Evolutionary conservation across 2,329 filamentous ascomycete genomes (phyloP).

Genomic region (Hawksworthiomyces lignivorus): DNA sequence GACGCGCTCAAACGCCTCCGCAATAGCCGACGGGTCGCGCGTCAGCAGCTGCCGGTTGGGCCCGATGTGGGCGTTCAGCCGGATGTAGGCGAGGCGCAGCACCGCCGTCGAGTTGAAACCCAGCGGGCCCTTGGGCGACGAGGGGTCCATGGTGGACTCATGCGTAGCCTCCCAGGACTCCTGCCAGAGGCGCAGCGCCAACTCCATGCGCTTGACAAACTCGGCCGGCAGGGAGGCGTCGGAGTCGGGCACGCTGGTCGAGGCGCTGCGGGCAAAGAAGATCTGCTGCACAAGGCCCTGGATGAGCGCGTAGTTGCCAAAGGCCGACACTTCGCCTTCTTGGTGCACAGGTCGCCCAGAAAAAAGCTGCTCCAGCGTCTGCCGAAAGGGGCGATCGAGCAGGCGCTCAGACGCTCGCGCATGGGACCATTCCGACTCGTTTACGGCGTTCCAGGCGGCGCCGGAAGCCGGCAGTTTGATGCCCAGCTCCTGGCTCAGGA

Average conservation of each 20-base stretch:
- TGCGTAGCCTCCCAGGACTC: slow-evolving; percentile 42
- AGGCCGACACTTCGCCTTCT: slow-evolving; percentile 40
- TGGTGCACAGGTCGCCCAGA: too few relatives aligned
- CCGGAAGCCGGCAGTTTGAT: slow-evolving; percentile 46
- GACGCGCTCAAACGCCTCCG: slow-evolving; percentile 34
- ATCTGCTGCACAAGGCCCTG: slow-evolving; percentile 48
- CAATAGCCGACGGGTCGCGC: slow-evolving; percentile 37
- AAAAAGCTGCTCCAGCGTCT: slow-evolving; percentile 26
- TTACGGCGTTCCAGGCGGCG: slow-evolving; percentile 47
- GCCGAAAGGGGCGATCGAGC: slow-evolving; percentile 20
- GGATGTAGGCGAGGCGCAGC: slow-evolving; percentile 23
- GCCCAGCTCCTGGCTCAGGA: slow-evolving; percentile 46
- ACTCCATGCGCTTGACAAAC: slow-evolving; percentile 35
- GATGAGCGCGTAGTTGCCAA: slow-evolving; percentile 47
- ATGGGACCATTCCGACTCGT: slow-evolving; percentile 40
- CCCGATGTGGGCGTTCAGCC: slow-evolving; percentile 31
- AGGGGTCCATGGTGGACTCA: slow-evolving; percentile 46
- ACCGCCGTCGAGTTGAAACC: slow-evolving; percentile 38
- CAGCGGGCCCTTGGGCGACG: slow-evolving; percentile 43
- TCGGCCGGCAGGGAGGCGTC: too few relatives aligned
- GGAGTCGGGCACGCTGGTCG: too few relatives aligned
- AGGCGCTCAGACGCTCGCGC: slow-evolving; percentile 16
- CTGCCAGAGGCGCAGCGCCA: slow-evolving; percentile 42
- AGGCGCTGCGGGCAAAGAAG: slow-evolving; percentile 37
- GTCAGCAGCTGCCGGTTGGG: slow-evolving; percentile 38